phyloP scores from a whole-genome alignment of 2,329 filamentous ascomycete species.

The Cladosporium oxysporum region DNA sequence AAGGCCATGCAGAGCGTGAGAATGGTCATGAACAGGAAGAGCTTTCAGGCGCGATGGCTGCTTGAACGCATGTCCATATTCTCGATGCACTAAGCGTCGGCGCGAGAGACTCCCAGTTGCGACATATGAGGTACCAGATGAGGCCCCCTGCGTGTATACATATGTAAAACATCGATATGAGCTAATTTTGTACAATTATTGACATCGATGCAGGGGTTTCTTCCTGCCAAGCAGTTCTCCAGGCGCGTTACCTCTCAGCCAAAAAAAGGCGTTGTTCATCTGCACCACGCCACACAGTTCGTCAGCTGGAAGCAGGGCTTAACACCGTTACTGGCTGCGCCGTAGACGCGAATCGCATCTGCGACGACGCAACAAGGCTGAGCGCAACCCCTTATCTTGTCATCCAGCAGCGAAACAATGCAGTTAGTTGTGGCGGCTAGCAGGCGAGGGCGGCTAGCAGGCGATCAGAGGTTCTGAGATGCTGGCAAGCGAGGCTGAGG shows the following conservation, averaged over 20 bases:
- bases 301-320: too few species aligned
- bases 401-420: too few species aligned
- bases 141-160: not conserved
- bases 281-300: not conserved
- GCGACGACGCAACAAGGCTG: too few species aligned
- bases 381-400: too few species aligned
- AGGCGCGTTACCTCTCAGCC: too few species aligned
- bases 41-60: not conserved
- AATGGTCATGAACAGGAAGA: not conserved
- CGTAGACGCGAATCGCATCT: too few species aligned
- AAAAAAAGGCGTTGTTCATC: not conserved
- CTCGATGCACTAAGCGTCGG: not conserved
- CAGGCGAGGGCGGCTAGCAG: too few species aligned
- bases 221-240: not conserved
- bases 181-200: not conserved
- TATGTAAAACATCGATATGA: not conserved
- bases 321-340: too few species aligned
- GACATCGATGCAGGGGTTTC: not conserved
- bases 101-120: not conserved
- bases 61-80: not conserved
- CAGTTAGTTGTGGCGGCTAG: too few species aligned
- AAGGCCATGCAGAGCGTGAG: not conserved
- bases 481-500: not conserved
- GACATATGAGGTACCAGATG: not conserved
- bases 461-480: not conserved